Base-by-base conservation (phyloP, 2,329 filamentous ascomycete genomes). In the Clathrospora elynae region DNA sequence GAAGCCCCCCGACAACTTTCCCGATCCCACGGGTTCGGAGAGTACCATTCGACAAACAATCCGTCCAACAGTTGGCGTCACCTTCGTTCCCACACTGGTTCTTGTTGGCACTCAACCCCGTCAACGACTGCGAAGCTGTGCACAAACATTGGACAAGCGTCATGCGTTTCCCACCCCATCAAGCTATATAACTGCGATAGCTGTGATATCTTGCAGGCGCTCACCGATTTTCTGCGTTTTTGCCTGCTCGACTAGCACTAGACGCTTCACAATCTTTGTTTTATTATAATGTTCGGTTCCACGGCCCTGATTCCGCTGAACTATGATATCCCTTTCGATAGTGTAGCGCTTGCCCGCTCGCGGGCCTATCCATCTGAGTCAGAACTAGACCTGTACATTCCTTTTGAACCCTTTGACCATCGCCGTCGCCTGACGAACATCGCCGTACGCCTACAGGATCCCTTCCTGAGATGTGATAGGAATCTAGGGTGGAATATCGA, bases 401-500 rank as follows among this genome's bases (percentile, higher is more conserved):
- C 13, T 28, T 38, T 30, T 20, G 23, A 31, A 28, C 26, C 23
- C 30, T 32, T 28, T 32, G 41, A 18, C 17, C 34, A 14, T 34
- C 44, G 14, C 17, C 49, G n/a, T 22, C 42, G 16, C n/a, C 28
- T 45, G 6, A 23, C 44, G 14, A 50, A 30, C 19, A 13, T 30
- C 5, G 34, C 39, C n/a, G 16, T 44, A 5, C 53, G 41, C 14
- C 51, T 67, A 10, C 48, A 53, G n/a, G 53, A 66, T 36, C 57
- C 55, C 5, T 36, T 37, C 17, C 11, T 57, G 3, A 51, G 42
- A 33, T 61, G 55, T 37, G 50, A 60, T 4, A 45, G 51, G 8
- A 57, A 60, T 33, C 47, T 72, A 5, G 66, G 63, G 4, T 75
- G 72, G 72, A 68, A 62, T 13, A 62, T 72, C 11, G 70, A 73